Evolutionary conservation across 352 stramenopile species (phyloP).

Genomic region (Phytophthora macrochlamydospora): DNA sequence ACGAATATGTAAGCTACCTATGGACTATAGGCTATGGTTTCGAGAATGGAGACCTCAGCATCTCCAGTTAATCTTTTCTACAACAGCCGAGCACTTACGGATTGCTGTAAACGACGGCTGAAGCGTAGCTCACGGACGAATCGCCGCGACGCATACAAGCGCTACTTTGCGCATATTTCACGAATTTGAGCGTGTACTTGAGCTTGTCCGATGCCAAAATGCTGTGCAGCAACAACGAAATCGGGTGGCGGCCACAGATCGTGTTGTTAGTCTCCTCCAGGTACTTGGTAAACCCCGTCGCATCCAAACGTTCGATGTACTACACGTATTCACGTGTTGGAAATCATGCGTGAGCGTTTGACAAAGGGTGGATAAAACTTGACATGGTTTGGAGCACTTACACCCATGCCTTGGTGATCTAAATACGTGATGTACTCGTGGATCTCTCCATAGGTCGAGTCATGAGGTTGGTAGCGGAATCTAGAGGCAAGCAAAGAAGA

Average conservation of each 20-base stretch:
- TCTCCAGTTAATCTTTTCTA: background rate
- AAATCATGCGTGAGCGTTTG: background rate
- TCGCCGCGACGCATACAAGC: constrained; percentile 86
- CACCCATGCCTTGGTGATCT: constrained; percentile 89
- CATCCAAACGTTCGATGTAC: constrained; percentile 92
- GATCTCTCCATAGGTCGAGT: constrained; percentile 88
- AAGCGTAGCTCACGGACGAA: constrained; percentile 95
- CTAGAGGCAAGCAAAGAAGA: constrained; percentile 26
- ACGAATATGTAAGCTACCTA: background rate
- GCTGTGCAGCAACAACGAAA: constrained; percentile 81
- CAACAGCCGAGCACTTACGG: constrained; percentile 23
- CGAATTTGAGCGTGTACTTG: constrained; percentile 88
- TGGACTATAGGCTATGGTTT: background rate
- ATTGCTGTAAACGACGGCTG: constrained; percentile 86
- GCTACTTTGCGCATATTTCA: constrained; percentile 94
- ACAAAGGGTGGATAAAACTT: background rate
- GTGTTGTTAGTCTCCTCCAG: constrained; percentile 95
- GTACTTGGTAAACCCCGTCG: constrained; percentile 93
- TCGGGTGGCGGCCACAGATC: constrained; percentile 97
- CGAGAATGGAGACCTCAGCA: background rate
- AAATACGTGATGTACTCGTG: constrained; percentile 96
- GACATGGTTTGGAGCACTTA: constrained; percentile 20
- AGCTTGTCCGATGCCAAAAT: constrained; percentile 56
- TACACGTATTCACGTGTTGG: constrained; percentile 31
- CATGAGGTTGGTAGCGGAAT: constrained; percentile 92